These are phyloP conservation scores for Leishmania guyanensis DNA, from an alignment of 208 protist genomes.

Conservation along the genomic window DNA sequence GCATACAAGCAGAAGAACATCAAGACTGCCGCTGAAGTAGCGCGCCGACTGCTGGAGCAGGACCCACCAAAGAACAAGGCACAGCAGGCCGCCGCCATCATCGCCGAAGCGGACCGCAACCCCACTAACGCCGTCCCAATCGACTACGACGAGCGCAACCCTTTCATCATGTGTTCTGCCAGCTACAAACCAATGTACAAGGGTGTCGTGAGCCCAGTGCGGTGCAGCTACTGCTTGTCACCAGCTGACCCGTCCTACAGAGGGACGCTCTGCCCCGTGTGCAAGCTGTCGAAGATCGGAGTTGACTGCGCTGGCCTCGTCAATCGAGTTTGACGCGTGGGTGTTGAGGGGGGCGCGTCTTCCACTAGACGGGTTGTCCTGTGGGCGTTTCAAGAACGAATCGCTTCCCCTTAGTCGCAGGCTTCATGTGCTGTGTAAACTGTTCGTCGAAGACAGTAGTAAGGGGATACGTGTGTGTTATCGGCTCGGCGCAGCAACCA, in stretches of 20 bases:
- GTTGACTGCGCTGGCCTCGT: constrained; percentile 62
- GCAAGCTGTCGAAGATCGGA: constrained; percentile 70
- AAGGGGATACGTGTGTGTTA: not conserved
- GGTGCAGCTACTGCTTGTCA: constrained; percentile 94
- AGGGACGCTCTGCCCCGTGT: constrained; percentile 76
- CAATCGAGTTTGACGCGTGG: constrained; percentile 33
- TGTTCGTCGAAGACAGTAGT: not conserved
- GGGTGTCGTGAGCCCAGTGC: constrained; percentile 58
- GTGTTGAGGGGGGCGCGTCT: not conserved
- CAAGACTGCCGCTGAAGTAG: constrained; percentile 89
- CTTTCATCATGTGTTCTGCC: constrained; percentile 93
- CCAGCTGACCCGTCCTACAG: constrained; percentile 73
- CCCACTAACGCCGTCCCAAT: constrained; percentile 73
- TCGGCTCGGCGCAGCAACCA: not conserved
- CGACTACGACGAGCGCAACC: constrained; percentile 97
- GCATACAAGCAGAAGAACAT: constrained; percentile 94
- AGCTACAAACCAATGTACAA: constrained; percentile 83
- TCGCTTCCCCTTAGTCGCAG: not conserved
- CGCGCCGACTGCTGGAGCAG: constrained; percentile 93
- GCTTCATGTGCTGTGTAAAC: constrained; percentile 10
- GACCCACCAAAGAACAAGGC: constrained; percentile 87
- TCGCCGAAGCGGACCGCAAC: constrained; percentile 88
- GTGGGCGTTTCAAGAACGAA: not conserved
- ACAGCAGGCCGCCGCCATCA: constrained; percentile 91
- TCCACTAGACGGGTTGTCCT: not conserved